These are phyloP conservation scores for Marchantia polymorpha DNA, from an alignment of 225 moss, liverwort and hornwort species.

Conservation along the genomic window DNA sequence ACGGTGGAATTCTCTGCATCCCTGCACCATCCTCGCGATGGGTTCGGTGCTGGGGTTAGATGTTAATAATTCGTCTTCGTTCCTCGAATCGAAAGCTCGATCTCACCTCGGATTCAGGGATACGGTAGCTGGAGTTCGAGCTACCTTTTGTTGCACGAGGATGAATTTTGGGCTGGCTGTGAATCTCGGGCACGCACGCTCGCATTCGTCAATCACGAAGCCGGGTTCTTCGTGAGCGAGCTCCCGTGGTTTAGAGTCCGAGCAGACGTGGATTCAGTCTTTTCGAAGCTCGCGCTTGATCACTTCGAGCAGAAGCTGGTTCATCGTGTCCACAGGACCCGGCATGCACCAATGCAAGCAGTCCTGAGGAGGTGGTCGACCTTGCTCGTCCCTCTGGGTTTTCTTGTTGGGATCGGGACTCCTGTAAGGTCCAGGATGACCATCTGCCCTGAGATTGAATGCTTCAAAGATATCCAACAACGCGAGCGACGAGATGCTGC, in stretches of 20 bases:
- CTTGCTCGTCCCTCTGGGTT: slow-evolving; percentile 45
- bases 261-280: neutral
- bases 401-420: slow-evolving; percentile 55
- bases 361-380: slow-evolving; percentile 78
- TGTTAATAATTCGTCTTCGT: too few species aligned
- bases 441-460: slow-evolving; percentile 61
- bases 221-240: too few species aligned
- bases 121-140: too few species aligned
- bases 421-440: slow-evolving; percentile 85
- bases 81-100: too few species aligned
- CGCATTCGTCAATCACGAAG: too few species aligned
- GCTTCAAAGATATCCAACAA: slow-evolving; percentile 63
- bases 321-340: slow-evolving; percentile 76
- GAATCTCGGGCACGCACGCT: too few species aligned
- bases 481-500: slow-evolving; percentile 35
- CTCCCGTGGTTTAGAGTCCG: neutral
- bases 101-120: too few species aligned
- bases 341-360: slow-evolving; percentile 98
- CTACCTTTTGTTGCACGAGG: too few species aligned
- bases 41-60: too few species aligned
- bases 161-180: too few species aligned
- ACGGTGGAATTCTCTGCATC: too few species aligned
- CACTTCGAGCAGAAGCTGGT: slow-evolving; percentile 59
- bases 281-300: slow-evolving; percentile 45
- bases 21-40: too few species aligned